Conservation (phyloP, 2,329 filamentous ascomycete genomes). For the Alternaria incomplexa region DNA sequence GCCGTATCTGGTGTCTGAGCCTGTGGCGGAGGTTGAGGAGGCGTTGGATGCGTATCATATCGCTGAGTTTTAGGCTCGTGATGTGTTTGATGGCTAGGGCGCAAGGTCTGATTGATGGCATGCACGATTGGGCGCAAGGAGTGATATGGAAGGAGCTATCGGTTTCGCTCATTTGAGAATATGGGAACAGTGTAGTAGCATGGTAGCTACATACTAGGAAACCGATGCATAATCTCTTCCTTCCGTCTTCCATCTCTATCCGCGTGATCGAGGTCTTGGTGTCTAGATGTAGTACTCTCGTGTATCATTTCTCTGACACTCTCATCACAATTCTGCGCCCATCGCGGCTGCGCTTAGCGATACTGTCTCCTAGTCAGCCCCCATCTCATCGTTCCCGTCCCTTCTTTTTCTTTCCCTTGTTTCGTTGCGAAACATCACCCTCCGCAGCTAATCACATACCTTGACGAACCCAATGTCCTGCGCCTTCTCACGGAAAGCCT, state of each 20-base stretch:
- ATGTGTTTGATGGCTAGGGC: background rate
- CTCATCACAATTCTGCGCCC: background rate
- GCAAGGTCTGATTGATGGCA: background rate
- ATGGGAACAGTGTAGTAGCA: background rate
- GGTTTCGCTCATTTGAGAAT: background rate
- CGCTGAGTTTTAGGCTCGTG: background rate
- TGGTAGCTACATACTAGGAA: background rate
- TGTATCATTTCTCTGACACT: background rate
- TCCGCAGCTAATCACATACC: constrained; percentile 49
- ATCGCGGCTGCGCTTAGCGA: background rate
- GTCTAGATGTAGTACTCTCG: background rate
- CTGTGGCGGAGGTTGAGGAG: constrained; percentile 22
- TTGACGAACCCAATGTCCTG: constrained; percentile 71
- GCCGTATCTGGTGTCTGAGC: constrained; percentile 20
- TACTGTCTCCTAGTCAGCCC: background rate
- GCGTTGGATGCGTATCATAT: constrained; percentile 6
- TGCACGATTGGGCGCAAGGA: background rate
- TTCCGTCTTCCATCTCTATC: background rate
- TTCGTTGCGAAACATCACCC: background rate
- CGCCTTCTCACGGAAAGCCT: constrained; percentile 71
- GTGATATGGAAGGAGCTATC: background rate
- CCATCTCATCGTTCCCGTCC: background rate
- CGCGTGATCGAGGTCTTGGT: background rate
- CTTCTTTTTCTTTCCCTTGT: background rate
- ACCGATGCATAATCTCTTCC: background rate